phyloP scores from a whole-genome alignment of 768 basidiomycete genomes.

The Tylopilus sp. region DNA sequence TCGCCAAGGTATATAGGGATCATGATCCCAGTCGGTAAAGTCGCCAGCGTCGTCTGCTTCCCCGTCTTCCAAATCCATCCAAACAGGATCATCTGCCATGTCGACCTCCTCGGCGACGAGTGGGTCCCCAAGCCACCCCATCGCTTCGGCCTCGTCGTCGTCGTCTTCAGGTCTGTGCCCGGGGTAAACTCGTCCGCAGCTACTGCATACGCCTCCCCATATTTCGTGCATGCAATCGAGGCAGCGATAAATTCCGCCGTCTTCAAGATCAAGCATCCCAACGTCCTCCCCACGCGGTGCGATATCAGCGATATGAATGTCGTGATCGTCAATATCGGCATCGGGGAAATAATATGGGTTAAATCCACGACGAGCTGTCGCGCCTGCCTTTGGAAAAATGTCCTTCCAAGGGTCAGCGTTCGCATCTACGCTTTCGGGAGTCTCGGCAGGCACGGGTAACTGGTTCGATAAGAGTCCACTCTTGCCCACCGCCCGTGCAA shows the following conservation, averaged over 20 bases:
- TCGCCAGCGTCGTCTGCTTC: slow-evolving; percentile 34
- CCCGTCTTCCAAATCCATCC: slow-evolving; percentile 32
- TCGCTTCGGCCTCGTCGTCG: slow-evolving; percentile 29
- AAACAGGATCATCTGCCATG: slow-evolving; percentile 29
- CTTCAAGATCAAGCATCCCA: slow-evolving; percentile 70
- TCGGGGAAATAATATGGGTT: slow-evolving; percentile 26
- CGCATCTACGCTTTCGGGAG: slow-evolving; percentile 21
- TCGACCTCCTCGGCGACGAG: slow-evolving; percentile 33
- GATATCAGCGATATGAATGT: slow-evolving; percentile 12
- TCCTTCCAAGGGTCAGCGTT: slow-evolving; percentile 62
- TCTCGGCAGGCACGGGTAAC: slow-evolving; percentile 26
- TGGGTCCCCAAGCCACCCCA: slow-evolving; percentile 36
- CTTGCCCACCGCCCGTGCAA: slow-evolving; percentile 44
- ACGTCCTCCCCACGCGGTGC: slow-evolving; percentile 36
- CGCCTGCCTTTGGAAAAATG: slow-evolving; percentile 44
- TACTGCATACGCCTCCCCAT: slow-evolving; percentile 60
- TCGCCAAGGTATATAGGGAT: slow-evolving; percentile 18
- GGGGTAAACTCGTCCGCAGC: slow-evolving; percentile 57
- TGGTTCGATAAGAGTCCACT: slow-evolving; percentile 45
- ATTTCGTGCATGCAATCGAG: slow-evolving; percentile 78
- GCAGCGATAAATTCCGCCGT: slow-evolving; percentile 76
- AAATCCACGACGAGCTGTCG: slow-evolving; percentile 7
- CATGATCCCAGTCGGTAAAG: slow-evolving; percentile 19
- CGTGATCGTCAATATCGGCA: slow-evolving; percentile 16
- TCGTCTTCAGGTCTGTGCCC: slow-evolving; percentile 40